Percentiles rank a stretch among this genome's conserved stretches.
These are phyloP conservation scores for Bodo saltans DNA, from an alignment of 78 protist species.

Conservation along the genomic window DNA sequence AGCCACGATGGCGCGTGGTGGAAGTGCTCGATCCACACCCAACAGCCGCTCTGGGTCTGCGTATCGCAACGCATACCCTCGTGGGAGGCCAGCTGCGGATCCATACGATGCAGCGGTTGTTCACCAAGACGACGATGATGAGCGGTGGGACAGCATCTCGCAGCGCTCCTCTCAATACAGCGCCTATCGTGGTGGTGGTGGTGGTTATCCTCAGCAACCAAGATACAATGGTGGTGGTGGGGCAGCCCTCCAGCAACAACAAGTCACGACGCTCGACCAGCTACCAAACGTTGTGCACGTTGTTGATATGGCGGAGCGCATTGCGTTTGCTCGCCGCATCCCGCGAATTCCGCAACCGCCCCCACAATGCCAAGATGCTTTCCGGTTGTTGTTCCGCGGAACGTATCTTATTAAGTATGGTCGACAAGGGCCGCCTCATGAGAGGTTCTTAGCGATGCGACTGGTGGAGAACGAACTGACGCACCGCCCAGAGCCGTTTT, in stretches of 20 bases:
- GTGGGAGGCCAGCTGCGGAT: no score
- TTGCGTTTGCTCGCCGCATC: neutral
- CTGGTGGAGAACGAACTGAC: neutral
- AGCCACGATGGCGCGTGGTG: neutral
- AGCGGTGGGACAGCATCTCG: no score
- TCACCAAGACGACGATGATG: no score
- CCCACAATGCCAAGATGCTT: neutral
- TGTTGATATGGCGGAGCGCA: neutral
- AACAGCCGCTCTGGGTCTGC: neutral
- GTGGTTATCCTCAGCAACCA: no score
- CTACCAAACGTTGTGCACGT: neutral
- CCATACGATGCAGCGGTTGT: no score
- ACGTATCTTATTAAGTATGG: neutral
- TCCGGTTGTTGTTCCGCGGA: neutral
- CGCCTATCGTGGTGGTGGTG: no score
- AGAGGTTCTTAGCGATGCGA: neutral
- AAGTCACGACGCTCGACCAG: no score
- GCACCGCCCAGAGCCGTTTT: neutral
- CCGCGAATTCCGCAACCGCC: neutral
- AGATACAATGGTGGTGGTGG: no score
- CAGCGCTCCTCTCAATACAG: no score
- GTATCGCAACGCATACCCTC: neutral
- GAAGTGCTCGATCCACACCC: neutral
- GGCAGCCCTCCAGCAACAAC: no score
- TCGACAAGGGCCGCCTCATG: neutral